Evolutionary conservation across 495 filamentous ascomycete species (phyloP).

Genomic region (Chlorociboria aeruginascens): DNA sequence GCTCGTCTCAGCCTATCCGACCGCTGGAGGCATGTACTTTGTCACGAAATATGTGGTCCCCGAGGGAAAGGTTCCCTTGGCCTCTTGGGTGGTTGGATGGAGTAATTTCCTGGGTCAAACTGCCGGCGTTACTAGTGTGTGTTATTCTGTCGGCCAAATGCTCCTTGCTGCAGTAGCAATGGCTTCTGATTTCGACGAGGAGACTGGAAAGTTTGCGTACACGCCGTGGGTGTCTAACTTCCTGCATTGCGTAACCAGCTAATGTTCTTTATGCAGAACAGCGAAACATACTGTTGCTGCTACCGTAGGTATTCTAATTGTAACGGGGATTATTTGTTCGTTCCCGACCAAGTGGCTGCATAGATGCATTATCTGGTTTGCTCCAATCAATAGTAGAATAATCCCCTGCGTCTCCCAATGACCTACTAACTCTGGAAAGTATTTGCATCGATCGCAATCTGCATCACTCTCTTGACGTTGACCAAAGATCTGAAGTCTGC

Average conservation of each 20-base stretch:
- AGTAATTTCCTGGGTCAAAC: constrained; percentile 51
- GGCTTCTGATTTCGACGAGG: constrained; percentile 38
- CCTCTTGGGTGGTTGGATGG: constrained; percentile 51
- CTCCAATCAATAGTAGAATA: constrained; percentile 43
- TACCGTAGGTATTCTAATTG: constrained; percentile 28
- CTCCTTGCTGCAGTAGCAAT: constrained; percentile 43
- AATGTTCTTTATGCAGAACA: neutral
- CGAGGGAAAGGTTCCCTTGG: constrained; percentile 41
- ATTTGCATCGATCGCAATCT: constrained; percentile 46
- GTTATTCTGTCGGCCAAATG: constrained; percentile 47
- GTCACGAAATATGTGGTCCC: constrained; percentile 51
- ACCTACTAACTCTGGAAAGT: constrained; percentile 19
- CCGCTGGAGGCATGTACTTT: constrained; percentile 54
- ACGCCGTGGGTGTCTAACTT: constrained; percentile 26
- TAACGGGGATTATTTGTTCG: constrained; percentile 53
- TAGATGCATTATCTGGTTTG: constrained; percentile 56
- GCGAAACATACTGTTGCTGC: constrained; percentile 3
- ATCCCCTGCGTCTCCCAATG: neutral
- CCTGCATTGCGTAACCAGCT: too few relatives aligned
- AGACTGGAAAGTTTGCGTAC: constrained; percentile 26
- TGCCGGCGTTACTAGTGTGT: constrained; percentile 44
- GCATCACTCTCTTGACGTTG: constrained; percentile 45
- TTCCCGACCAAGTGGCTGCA: constrained; percentile 52
- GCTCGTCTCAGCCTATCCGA: constrained; percentile 51
- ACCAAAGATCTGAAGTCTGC: constrained; percentile 54